Conservation (phyloP, 1,284 basidiomycete genomes). For the Paramarasmius palmivorus region DNA sequence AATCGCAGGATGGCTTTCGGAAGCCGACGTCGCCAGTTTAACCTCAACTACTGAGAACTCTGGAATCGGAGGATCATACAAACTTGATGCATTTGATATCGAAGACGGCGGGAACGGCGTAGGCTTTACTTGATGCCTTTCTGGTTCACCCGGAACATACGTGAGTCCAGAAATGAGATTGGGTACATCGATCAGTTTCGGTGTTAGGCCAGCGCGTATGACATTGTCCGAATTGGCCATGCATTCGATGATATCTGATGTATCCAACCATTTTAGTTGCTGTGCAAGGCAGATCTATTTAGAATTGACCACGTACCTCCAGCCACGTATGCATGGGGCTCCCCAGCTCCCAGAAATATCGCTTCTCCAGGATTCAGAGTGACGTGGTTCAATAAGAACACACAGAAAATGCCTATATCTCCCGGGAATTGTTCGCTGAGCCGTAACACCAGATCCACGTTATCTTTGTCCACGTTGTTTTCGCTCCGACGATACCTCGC, state of each 20-base stretch:
- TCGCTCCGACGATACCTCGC: constrained; percentile 56
- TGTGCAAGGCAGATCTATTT: neutral
- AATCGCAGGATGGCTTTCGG: constrained; percentile 60
- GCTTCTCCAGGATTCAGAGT: constrained; percentile 83
- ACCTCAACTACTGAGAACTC: constrained; percentile 89
- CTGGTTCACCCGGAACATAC: constrained; percentile 72
- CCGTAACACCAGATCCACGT: constrained; percentile 64
- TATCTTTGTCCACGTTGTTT: constrained; percentile 36
- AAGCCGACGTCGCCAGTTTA: constrained; percentile 44
- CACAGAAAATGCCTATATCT: constrained; percentile 94
- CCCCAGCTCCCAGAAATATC: constrained; percentile 93
- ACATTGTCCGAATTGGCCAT: constrained; percentile 99
- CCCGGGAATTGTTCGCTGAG: constrained; percentile 85
- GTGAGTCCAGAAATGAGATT: constrained; percentile 90
- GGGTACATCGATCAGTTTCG: constrained; percentile 91
- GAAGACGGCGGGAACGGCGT: constrained; percentile 41
- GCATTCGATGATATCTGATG: constrained; percentile 91
- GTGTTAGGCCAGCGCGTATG: constrained; percentile 96
- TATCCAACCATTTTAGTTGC: neutral
- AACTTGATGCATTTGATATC: constrained; percentile 33
- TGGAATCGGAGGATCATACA: constrained; percentile 95
- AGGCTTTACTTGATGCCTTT: constrained; percentile 72
- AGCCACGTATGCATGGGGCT: constrained; percentile 95
- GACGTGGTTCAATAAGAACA: constrained; percentile 90
- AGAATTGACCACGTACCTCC: constrained; percentile 61